A percentile compares a stretch with the other conserved stretches of the same genome.
Conservation (phyloP, 1,284 basidiomycete species). For the Puccinia novopanici region DNA sequence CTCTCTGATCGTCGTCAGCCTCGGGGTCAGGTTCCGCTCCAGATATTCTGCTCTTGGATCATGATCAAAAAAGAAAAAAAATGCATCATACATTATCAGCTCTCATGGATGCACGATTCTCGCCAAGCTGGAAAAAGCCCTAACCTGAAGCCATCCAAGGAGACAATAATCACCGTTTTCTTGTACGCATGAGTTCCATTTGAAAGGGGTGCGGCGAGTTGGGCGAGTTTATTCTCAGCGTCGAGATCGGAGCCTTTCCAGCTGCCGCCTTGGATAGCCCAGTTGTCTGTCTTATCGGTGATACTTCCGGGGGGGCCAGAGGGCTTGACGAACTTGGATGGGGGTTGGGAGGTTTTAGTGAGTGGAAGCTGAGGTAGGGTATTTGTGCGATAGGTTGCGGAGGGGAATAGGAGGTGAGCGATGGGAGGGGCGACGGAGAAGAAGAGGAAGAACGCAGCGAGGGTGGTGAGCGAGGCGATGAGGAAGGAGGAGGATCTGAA, state of each 20-base stretch:
- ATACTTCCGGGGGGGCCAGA: slow-evolving; percentile 36
- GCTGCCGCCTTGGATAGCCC: slow-evolving; percentile 35
- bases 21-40: slow-evolving; percentile 75
- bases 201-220: background rate
- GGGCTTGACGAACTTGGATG: slow-evolving; percentile 9
- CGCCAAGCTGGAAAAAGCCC: slow-evolving; percentile 52
- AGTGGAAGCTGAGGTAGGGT: background rate
- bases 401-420: background rate
- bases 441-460: slow-evolving; percentile 15
- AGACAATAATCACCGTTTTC: slow-evolving; percentile 76
- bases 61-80: too few relatives aligned
- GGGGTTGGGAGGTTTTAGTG: background rate
- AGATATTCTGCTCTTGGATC: slow-evolving; percentile 73
- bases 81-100: too few relatives aligned
- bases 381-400: background rate
- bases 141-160: slow-evolving; percentile 79
- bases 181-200: slow-evolving; percentile 41
- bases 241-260: slow-evolving; percentile 29
- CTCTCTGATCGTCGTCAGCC: slow-evolving; percentile 74
- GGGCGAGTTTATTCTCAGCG: background rate
- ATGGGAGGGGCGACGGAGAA: slow-evolving; percentile 11
- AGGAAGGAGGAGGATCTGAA: slow-evolving; percentile 7
- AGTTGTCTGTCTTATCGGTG: slow-evolving; percentile 34
- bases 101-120: background rate
- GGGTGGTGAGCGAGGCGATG: background rate